These are phyloP conservation scores for Phytopythium cucurbitacearum DNA, from an alignment of 352 stramenopile genomes.

Conservation along the genomic window DNA sequence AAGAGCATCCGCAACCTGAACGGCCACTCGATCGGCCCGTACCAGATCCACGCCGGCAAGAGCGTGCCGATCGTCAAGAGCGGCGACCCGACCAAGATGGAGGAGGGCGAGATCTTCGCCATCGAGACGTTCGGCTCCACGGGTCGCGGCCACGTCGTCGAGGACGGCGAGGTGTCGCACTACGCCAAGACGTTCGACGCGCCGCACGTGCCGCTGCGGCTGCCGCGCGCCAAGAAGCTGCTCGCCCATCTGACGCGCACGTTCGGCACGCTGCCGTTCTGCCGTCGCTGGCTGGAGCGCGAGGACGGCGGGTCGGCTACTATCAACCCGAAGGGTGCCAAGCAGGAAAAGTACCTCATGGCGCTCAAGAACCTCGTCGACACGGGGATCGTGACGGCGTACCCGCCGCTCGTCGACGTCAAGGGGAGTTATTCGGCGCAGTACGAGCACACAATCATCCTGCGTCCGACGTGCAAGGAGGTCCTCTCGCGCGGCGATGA, in stretches of 20 bases:
- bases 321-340: conserved; percentile 91
- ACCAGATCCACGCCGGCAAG: conserved; percentile 97
- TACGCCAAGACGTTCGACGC: conserved; percentile 97
- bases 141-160: conserved; percentile 83
- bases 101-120: conserved; percentile 97
- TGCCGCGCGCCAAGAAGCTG: conserved; percentile 92
- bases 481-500: conserved; percentile 97
- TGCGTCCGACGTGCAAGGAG: conserved; percentile 97
- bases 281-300: conserved; percentile 95
- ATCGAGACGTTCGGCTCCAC: conserved; percentile 96
- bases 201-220: conserved; percentile 91
- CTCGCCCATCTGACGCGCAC: conserved; percentile 98
- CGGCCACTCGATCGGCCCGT: conserved; percentile 96
- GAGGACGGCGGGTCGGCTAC: conserved; percentile 94
- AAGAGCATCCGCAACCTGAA: conserved; percentile 98
- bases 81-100: conserved; percentile 93
- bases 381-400: conserved; percentile 92
- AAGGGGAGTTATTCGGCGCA: conserved; percentile 97
- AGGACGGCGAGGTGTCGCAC: conserved; percentile 96
- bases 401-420: conserved; percentile 96
- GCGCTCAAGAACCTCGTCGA: conserved; percentile 98
- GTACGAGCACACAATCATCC: conserved; percentile 99
- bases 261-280: conserved; percentile 99
- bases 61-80: conserved; percentile 96
- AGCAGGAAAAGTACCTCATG: conserved; percentile 98